Evolutionary conservation across 768 basidiomycete species (phyloP), one percentile per base, ranked within the genome.

Genomic region (Paxillus involutus): DNA sequence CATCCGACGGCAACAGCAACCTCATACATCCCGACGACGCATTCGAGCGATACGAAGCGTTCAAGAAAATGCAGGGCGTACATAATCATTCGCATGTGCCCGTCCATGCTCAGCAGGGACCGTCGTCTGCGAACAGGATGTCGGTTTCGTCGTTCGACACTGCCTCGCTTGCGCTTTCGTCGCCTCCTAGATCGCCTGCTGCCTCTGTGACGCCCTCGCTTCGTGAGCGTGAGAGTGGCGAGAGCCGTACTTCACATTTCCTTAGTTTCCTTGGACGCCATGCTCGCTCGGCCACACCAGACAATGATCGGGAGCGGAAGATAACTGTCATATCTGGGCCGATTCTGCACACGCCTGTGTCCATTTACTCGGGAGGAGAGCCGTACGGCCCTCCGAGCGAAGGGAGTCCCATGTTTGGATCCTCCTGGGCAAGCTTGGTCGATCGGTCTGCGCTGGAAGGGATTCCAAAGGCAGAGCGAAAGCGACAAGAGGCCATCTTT

Each of bases 371-470:
- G 41, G 3, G 47, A 43, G 57, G 52, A 13, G 59, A 52, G 2
- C 29, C 33, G 7, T 32, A 58, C 7, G 57, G 54, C 35, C 67
- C 70, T 3, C 66, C 75, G 44, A 74, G 79, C 36, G 71, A 80
- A 42, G 75, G 70, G 1, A 85, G 82, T 65, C 81, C 86, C 5
- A 80, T 78, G 6, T 92, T 94, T 47, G 52, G 52, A 13, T 54
- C 94, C 82, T 94, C 93, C 0, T 98, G 96, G 96, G 86, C 91
- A 8, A 96, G 94, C 67, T 73, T 98, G 47, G 87, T 98, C 0
- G 91, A 97, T 62, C 85, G 85, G 58, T 82, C 85, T 33, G 92
- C 90, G 0, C 69, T 98, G 19, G 88, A 88, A 30, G 91, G 83
- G 6, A 86, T 98, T 42, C 89, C 91, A 0, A 67, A 79, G 1